Conservation (phyloP, 768 basidiomycete species). For the Neoboletus brunneissimus region DNA sequence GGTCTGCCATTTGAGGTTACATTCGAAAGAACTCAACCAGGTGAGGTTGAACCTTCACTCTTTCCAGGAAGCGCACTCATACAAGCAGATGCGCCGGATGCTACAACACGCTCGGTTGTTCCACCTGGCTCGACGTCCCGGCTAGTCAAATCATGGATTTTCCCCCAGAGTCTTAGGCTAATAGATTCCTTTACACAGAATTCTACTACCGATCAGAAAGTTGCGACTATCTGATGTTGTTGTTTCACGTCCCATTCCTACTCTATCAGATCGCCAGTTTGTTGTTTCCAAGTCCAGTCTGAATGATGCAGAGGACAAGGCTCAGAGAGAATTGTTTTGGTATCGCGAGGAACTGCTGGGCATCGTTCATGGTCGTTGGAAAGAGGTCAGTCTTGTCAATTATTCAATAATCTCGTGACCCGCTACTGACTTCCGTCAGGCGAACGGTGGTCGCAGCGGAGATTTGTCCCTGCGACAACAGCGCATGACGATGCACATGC, state of each 20-base stretch:
- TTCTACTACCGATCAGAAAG: constrained; percentile 72
- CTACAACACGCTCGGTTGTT: constrained; percentile 56
- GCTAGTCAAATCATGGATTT: constrained; percentile 38
- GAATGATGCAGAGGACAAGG: constrained; percentile 53
- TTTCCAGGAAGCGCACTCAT: constrained; percentile 1
- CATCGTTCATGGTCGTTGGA: constrained; percentile 70
- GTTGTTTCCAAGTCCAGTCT: constrained; percentile 75
- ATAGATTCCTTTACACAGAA: constrained; percentile 34
- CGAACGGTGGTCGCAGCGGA: constrained; percentile 73
- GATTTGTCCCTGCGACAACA: constrained; percentile 76
- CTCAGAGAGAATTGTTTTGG: constrained; percentile 89
- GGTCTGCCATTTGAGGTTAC: constrained; percentile 88
- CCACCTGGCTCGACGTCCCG: constrained; percentile 85
- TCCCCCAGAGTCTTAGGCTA: constrained; percentile 1
- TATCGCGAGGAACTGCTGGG: constrained; percentile 87
- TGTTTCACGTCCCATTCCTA: constrained; percentile 72
- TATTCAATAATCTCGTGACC: not conserved
- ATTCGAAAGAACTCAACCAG: constrained; percentile 64
- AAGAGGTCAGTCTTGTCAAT: constrained; percentile 55
- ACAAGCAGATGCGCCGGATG: constrained; percentile 38
- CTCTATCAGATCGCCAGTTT: constrained; percentile 86
- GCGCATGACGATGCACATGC: constrained; percentile 73
- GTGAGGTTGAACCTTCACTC: constrained; percentile 33
- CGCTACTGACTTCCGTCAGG: constrained; percentile 43
- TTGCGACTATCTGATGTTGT: constrained; percentile 57